Evolutionary conservation across 2,329 filamentous ascomycete species (phyloP).

Genomic region (Cordyceps militaris): DNA sequence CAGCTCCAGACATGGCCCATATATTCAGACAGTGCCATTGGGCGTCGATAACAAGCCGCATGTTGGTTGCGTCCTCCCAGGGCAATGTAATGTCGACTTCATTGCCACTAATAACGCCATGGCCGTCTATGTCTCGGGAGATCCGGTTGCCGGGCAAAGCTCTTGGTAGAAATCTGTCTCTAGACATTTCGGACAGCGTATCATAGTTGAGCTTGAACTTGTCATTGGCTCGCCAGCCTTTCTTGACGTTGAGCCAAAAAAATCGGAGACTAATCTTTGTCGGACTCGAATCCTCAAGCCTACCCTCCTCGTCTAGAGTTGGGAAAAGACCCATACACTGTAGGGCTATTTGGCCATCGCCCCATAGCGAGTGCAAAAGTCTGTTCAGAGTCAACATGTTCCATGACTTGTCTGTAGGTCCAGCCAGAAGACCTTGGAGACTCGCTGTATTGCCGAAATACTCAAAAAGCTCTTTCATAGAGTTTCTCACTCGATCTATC

Average conservation of each 20-base stretch:
- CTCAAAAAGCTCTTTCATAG: too few species aligned
- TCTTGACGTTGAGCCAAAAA: not conserved
- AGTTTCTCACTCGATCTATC: not conserved
- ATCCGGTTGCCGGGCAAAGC: not conserved
- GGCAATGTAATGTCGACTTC: not conserved
- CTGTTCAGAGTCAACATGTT: too few species aligned
- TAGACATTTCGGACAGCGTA: not conserved
- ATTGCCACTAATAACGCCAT: not conserved
- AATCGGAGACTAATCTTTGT: not conserved
- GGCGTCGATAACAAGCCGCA: not conserved
- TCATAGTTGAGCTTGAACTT: not conserved
- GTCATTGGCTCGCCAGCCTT: not conserved
- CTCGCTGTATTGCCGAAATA: too few species aligned
- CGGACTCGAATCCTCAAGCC: too few species aligned
- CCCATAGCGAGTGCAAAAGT: too few species aligned
- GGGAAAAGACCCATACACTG: too few species aligned
- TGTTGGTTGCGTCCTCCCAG: not conserved
- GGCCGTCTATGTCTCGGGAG: not conserved
- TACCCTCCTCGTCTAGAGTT: too few species aligned
- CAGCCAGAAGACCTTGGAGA: too few species aligned
- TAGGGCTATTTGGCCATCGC: too few species aligned
- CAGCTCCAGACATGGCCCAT: not conserved
- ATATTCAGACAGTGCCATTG: not conserved
- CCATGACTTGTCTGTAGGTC: too few species aligned
- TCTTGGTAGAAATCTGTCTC: not conserved